Conservation (phyloP, 768 basidiomycete species). For the Amanita pseudoporphyria region DNA sequence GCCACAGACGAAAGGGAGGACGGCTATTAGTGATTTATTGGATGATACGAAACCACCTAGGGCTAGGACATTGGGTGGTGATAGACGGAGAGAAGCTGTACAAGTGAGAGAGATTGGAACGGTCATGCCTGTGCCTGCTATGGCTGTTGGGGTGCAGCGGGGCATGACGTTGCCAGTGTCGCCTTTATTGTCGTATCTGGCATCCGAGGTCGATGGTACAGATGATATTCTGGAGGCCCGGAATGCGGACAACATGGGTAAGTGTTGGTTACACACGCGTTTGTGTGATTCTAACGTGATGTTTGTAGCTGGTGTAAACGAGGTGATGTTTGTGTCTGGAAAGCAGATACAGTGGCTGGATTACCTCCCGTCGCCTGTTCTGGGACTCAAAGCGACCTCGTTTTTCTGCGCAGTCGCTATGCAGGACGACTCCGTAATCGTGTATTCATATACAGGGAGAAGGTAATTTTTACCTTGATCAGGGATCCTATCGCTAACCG, state of each 20-base stretch:
- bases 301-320: constrained; percentile 40
- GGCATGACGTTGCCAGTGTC: constrained; percentile 42
- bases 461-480: constrained; percentile 35
- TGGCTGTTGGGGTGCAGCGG: constrained; percentile 11
- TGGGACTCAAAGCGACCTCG: constrained; percentile 54
- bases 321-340: constrained; percentile 54
- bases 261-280: constrained; percentile 13
- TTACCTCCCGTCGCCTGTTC: constrained; percentile 68
- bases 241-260: constrained; percentile 64
- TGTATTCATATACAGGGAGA: constrained; percentile 80
- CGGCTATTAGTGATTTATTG: constrained; percentile 28
- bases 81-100: constrained; percentile 40
- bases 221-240: constrained; percentile 67
- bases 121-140: constrained; percentile 13
- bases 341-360: constrained; percentile 85
- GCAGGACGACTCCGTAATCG: constrained; percentile 70
- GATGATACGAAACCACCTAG: constrained; percentile 28
- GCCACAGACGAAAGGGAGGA: constrained; percentile 21
- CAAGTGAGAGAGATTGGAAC: constrained; percentile 44
- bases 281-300: background rate
- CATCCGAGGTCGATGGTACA: constrained; percentile 50
- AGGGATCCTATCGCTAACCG: constrained; percentile 1
- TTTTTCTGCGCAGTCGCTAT: constrained; percentile 68
- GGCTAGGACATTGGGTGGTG: constrained; percentile 61
- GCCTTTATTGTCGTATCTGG: constrained; percentile 50